Conservation (phyloP, 495 filamentous ascomycete genomes). For the Penicillium herquei region DNA sequence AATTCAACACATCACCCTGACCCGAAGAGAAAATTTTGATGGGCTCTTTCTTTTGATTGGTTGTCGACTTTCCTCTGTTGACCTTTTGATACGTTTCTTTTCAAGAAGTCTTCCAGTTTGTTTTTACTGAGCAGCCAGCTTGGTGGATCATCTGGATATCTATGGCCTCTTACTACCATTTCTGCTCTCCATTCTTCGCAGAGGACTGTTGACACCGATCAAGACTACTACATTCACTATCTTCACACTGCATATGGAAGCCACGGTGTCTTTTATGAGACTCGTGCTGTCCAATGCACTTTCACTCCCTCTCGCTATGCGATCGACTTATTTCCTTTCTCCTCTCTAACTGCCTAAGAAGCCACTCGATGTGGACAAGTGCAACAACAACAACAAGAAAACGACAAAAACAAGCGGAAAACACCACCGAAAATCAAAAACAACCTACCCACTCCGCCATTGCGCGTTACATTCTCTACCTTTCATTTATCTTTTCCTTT, state of each 20-base stretch:
- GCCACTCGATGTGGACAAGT: not conserved
- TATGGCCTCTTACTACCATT: not conserved
- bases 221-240: slow-evolving; percentile 9
- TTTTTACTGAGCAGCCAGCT: not conserved
- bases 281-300: slow-evolving; percentile 4
- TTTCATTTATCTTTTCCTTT: slow-evolving; percentile 13
- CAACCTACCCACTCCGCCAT: slow-evolving; percentile 2
- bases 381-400: slow-evolving; percentile 9
- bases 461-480: slow-evolving; percentile 22
- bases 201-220: slow-evolving; percentile 11
- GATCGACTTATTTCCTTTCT: slow-evolving; percentile 19
- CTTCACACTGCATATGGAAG: not conserved
- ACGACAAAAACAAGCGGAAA: slow-evolving; percentile 18
- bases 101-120: not conserved
- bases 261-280: not conserved
- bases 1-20: slow-evolving; percentile 10
- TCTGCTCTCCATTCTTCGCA: not conserved
- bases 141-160: not conserved
- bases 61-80: slow-evolving; percentile 2
- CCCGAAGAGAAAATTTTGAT: slow-evolving; percentile 29
- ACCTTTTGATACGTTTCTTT: not conserved
- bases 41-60: slow-evolving; percentile 17
- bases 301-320: slow-evolving; percentile 18
- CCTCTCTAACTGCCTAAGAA: slow-evolving; percentile 3
- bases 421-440: slow-evolving; percentile 16